Base-by-base conservation (phyloP, 225 moss, liverwort and hornwort species). In the Ulota crispa region DNA sequence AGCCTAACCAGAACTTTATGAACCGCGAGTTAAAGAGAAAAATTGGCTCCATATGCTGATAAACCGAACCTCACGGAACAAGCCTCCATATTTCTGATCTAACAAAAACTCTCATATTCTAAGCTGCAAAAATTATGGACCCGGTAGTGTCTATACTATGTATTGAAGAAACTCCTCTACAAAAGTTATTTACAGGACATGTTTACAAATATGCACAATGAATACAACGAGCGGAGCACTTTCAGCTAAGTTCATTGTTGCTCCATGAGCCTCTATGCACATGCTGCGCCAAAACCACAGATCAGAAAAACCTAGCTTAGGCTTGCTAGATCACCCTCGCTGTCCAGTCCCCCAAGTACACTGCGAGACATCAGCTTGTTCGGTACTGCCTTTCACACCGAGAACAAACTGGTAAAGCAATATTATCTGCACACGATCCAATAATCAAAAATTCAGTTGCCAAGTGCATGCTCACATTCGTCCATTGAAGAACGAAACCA, bases 181-280 rank as follows among this genome's bases (percentile, higher is more conserved):
- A 56, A 67, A 43, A 24, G 42, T 9, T 67, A 74, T 24, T 23
- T 67, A 81, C 66, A 74, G 12, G 9, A 66, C 18, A 41, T 56
- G 42, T 81, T 54, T 56, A 81, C 81, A 66, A 42, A 73, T 56
- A 81, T 81, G 66, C 74, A 81, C 56, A 72, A 27, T 21, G 64
- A 53, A 53, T 36, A 39, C 14, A 64, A 63, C 8, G 6, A 37
- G 20, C 7, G 37, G 36, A 54, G 36, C 72, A 43, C 74, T 41
- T 65, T 55, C 66, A 81, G 31, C 66, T 8, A 31, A 43, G 30
- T 3, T 10, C 18, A n/a, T 55, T 41, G 42, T 66, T 66, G 65
- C 42, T 74, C 9, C 31, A 30, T 57, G 24, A 81, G 13, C 42
- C 54, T 16, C 54, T 16, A 73, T 43, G 7, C 12, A 67, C 42